Conservation (phyloP, 805 yeast species). For the Myxozyma sirexii region DNA sequence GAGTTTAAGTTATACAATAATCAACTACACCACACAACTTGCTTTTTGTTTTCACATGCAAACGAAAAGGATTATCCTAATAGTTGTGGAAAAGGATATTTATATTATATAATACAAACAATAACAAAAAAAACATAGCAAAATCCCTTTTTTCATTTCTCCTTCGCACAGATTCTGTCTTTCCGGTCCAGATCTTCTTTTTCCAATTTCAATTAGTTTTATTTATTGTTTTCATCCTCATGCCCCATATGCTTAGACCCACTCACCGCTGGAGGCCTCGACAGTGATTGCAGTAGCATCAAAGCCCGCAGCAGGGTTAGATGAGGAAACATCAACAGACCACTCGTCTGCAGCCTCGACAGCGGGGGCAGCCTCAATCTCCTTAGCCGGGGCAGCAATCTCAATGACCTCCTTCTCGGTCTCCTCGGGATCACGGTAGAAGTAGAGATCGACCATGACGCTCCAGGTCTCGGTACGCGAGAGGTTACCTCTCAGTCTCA, state of each 20-base stretch:
- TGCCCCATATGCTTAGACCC: slow-evolving; percentile 23
- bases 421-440: slow-evolving; percentile 99
- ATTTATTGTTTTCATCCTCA: not conserved
- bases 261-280: slow-evolving; percentile 35
- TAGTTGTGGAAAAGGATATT: slow-evolving; percentile 2
- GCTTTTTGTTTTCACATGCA: not conserved
- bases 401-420: slow-evolving; percentile 76
- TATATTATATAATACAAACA: slow-evolving; percentile 11
- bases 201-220: not conserved
- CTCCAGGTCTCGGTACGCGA: slow-evolving; percentile 97
- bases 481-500: slow-evolving; percentile 97
- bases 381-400: slow-evolving; percentile 63
- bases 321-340: slow-evolving; percentile 46
- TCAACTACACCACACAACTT: too few relatives aligned
- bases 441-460: slow-evolving; percentile 99
- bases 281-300: slow-evolving; percentile 47
- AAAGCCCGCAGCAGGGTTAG: slow-evolving; percentile 64
- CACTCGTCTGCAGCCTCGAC: slow-evolving; percentile 65
- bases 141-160: slow-evolving; percentile 15
- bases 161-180: slow-evolving; percentile 11
- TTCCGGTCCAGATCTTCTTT: slow-evolving; percentile 9
- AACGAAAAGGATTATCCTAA: too few relatives aligned
- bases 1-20: too few relatives aligned
- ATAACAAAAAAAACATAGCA: slow-evolving; percentile 6
- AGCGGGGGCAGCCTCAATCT: slow-evolving; percentile 66